Conservation (phyloP, 257 asterid genomes). For the Perilla frutescens region DNA sequence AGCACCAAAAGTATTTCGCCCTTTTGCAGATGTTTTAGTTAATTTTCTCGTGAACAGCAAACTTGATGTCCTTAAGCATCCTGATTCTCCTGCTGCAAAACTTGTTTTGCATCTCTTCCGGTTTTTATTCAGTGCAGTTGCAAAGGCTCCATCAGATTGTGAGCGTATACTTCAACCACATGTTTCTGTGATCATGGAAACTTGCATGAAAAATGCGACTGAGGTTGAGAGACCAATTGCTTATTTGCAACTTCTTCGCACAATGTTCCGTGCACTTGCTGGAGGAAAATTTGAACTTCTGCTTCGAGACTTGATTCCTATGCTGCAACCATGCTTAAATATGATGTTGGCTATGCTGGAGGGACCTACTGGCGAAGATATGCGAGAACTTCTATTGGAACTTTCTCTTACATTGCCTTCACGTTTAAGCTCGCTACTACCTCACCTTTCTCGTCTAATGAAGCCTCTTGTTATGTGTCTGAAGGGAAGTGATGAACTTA, state of each 20-base stretch:
- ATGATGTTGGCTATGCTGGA: slow-evolving; percentile 95
- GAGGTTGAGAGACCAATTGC: slow-evolving; percentile 94
- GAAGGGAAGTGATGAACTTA: slow-evolving; percentile 90
- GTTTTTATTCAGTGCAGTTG: slow-evolving; percentile 85
- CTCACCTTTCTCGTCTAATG: slow-evolving; percentile 97
- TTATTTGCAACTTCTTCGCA: slow-evolving; percentile 93
- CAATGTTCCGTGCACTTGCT: slow-evolving; percentile 96
- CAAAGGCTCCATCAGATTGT: slow-evolving; percentile 94
- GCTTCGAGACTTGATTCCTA: slow-evolving; percentile 87
- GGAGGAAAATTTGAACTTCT: slow-evolving; percentile 96
- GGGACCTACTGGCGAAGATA: slow-evolving; percentile 96
- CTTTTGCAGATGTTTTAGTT: slow-evolving; percentile 96
- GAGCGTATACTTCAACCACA: slow-evolving; percentile 98
- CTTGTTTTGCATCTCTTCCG: slow-evolving; percentile 98
- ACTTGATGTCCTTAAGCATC: slow-evolving; percentile 97
- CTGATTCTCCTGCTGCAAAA: slow-evolving; percentile 98
- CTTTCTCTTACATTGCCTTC: slow-evolving; percentile 93
- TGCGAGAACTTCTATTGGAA: slow-evolving; percentile 84
- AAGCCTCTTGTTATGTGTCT: slow-evolving; percentile 98
- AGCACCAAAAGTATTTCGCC: slow-evolving; percentile 92
- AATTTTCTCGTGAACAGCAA: slow-evolving; percentile 93
- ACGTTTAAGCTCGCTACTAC: slow-evolving; percentile 89
- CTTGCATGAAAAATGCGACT: slow-evolving; percentile 91
- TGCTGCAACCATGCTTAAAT: slow-evolving; percentile 88
- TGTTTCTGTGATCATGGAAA: slow-evolving; percentile 91